Evolutionary conservation across 495 filamentous ascomycete genomes (phyloP), one percentile per base, ranked within the genome.

Genomic region (Penicillium herquei): DNA sequence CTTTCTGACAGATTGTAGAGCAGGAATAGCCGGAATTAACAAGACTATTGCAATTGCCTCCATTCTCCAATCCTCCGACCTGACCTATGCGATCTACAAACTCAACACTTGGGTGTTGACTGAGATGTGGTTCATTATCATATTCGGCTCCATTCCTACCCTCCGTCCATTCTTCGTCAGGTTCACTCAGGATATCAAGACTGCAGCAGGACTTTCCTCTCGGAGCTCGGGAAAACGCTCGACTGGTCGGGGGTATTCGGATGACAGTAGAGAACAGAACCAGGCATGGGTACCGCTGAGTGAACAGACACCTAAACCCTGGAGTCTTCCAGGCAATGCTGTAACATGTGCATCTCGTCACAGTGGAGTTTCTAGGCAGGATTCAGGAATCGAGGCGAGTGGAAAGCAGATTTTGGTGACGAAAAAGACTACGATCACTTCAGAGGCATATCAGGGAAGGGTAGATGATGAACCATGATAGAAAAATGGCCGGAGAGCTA

Each of bases 91-190:
- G 1, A 67, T 65, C 30, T 47, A 54, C 39, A 41, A 49, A 39
- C 54, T 70, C 12, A 62, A 65, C 53, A 61, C 61, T 6, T 70
- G 67, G 67, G 62, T 57, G 12, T 51, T 64, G 14, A 67, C 64
- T 5, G 67, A 70, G 34, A 57, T 60, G 53, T 70, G 67, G 67
- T 65, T 70, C 33, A 60, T 70, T 21, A 57, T 70, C 14, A 70
- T 70, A 6, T 64, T 70, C 39, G 67, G 67, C 32, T 68, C 58
- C 6, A 59, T 70, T 6, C 67, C 67, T 6, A 54, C 59, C 0
- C 64, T 70, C 12, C 64, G 67, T 6, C 57, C 57, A 3, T 53
- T 61, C 33, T 65, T 65, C 33, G 45, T 65, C 11, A 56, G 49
- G 14, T 65, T 65, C 33, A 55, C 58, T 0, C 62, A 65, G 13